Evolutionary conservation across 169 alveolate genomes (phyloP).

Genomic region (Plasmodium knowlesi): DNA sequence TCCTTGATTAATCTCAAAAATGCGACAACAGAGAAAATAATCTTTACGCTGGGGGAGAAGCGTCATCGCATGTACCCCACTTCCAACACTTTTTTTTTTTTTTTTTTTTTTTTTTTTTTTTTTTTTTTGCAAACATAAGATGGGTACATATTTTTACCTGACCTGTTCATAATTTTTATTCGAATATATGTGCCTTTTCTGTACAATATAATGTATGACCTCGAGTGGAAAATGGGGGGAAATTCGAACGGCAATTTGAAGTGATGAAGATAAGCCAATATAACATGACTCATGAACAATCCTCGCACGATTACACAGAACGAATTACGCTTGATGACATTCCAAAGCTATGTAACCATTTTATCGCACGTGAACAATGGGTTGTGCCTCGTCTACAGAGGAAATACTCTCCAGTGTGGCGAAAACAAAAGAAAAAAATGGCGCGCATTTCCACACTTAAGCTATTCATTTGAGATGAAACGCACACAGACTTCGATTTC

Average conservation of each 20-base stretch:
- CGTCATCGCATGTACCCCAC: neutral
- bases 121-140: neutral
- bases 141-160: neutral
- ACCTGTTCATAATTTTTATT: neutral
- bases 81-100: neutral
- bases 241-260: neutral
- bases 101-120: slow-evolving; percentile 3
- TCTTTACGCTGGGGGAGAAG: neutral
- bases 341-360: neutral
- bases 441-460: neutral
- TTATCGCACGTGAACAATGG: neutral
- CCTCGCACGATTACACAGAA: neutral
- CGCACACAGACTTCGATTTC: neutral
- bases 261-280: neutral
- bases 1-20: neutral
- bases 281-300: neutral
- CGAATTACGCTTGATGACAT: neutral
- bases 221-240: neutral
- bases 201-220: neutral
- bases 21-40: neutral
- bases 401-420: neutral
- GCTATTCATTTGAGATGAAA: neutral
- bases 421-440: neutral
- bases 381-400: neutral
- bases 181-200: neutral